A percentile compares a stretch with the other conserved stretches of the same genome.
phyloP scores from a whole-genome alignment of 2,329 filamentous ascomycete genomes.

The Huntiella decipiens region DNA sequence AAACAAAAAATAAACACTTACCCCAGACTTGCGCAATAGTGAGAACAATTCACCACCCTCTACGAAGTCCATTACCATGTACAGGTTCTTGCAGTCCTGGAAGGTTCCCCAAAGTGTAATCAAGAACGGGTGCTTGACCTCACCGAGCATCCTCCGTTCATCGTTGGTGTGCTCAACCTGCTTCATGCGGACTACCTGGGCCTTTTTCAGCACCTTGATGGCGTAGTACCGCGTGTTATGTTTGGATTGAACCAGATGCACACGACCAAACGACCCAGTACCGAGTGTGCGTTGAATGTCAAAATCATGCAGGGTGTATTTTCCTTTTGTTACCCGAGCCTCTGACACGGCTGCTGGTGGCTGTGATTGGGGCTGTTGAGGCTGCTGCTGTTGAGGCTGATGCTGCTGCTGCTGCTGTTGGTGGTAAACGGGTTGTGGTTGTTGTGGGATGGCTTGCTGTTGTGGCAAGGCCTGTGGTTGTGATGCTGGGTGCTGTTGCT shows the following conservation, averaged over 20 bases:
- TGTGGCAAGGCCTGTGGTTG: constrained; percentile 23
- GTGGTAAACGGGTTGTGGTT: constrained; percentile 37
- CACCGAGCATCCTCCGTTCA: constrained; percentile 83
- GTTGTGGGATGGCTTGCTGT: constrained; percentile 30
- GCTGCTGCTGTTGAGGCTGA: constrained; percentile 14
- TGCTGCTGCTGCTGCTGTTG: constrained; percentile 14
- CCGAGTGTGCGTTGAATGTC: constrained; percentile 77
- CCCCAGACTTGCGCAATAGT: constrained; percentile 79
- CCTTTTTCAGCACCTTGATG: constrained; percentile 96
- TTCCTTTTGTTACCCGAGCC: constrained; percentile 70
- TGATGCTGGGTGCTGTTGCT: constrained; percentile 42
- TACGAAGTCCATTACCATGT: constrained; percentile 99
- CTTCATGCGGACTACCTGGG: constrained; percentile 99
- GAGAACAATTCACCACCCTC: constrained; percentile 97
- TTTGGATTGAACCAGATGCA: constrained; percentile 91
- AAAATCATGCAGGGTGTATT: constrained; percentile 89
- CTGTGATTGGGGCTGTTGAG: constrained; percentile 16
- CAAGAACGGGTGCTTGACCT: constrained; percentile 94
- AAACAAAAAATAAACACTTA: constrained; percentile 22
- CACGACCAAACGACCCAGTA: constrained; percentile 89
- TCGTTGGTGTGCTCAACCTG: constrained; percentile 99
- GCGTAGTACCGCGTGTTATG: constrained; percentile 98
- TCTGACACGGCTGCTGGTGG: constrained; percentile 16
- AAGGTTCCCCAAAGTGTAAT: constrained; percentile 98
- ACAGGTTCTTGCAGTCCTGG: constrained; percentile 83